Base-by-base conservation (phyloP, 2,329 filamentous ascomycete genomes). In the Pseudocercospora macadamiae region DNA sequence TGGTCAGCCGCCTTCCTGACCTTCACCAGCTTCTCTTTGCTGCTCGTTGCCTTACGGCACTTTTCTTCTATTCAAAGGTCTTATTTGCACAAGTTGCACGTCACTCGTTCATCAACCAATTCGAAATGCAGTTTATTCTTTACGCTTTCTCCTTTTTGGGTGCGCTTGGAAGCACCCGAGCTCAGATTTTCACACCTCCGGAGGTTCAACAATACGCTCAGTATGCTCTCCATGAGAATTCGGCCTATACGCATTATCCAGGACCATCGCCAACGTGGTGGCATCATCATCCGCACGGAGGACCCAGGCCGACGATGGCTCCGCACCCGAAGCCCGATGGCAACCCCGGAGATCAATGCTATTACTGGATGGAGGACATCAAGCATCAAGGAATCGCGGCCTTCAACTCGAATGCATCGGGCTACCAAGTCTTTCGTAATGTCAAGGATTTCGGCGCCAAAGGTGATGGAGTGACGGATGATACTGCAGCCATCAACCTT, bases 401-500 rank as follows among this genome's bases (percentile, higher is more conserved):
- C 2, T 82, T 80, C 72, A 79, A 80, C 62, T 56, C 67, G 1
- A 72, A 79, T 61, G 69, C 73, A 16, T 62, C 59, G 19, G 61
- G 49, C 16, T 82, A 82, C 66, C 64, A 73, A 21, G 74, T 82
- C 26, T 82, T 80, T 66, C 72, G 80, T 3, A 82, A 81, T 58
- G 79, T 82, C 42, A 79, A 77, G 65, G 74, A 76, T 51, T 80
- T 73, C 64, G 79, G 79, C 23, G 74, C 74, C 2, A 68, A 68
- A 72, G 78, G 77, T 55, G 77, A 81, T 63, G 79, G 79, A 23
- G 73, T 80, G 2, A 79, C 77, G n/a, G 82, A 83, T 62, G 81
- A 86, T 62, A 85, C 84, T 14, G 78, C 73, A 8, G 83, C 83
- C 4, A 86, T 86, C 61, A 76, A 79, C 49, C 64, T 51, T 51